These are phyloP conservation scores for Singerocomus rubriflavus DNA, from an alignment of 1,284 basidiomycete genomes.

Conservation along the genomic window DNA sequence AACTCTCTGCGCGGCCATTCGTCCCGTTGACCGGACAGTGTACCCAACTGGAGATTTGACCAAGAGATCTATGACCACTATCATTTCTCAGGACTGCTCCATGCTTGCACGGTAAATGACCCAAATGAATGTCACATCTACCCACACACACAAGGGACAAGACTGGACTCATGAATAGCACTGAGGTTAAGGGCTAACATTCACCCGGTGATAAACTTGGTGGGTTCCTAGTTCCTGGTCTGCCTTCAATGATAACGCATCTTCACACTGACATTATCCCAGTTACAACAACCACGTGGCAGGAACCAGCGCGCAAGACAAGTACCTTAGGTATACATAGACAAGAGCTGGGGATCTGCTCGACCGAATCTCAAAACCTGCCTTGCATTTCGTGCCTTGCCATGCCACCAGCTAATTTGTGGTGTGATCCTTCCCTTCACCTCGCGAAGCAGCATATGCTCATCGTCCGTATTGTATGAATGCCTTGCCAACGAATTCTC, in stretches of 20 bases:
- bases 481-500: background rate
- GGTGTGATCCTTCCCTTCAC: too few species aligned
- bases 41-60: background rate
- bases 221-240: background rate
- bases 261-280: slow-evolving; percentile 4
- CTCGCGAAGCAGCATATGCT: background rate
- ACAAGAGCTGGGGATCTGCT: background rate
- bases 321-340: background rate
- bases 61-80: background rate
- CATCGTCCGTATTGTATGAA: background rate
- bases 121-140: background rate
- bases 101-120: background rate
- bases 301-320: background rate
- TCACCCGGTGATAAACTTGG: slow-evolving; percentile 2
- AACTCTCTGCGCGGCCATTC: slow-evolving; percentile 10
- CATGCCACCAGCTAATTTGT: background rate
- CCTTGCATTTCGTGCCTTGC: background rate
- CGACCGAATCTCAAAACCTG: background rate
- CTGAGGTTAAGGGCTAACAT: background rate
- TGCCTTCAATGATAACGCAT: slow-evolving; percentile 8
- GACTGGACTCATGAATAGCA: background rate
- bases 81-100: slow-evolving; percentile 14
- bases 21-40: slow-evolving; percentile 1
- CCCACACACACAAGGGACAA: slow-evolving; percentile 2
- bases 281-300: background rate